Conservation (phyloP, 176 grass and related monocot species). For the Alloteropsis semialata region DNA sequence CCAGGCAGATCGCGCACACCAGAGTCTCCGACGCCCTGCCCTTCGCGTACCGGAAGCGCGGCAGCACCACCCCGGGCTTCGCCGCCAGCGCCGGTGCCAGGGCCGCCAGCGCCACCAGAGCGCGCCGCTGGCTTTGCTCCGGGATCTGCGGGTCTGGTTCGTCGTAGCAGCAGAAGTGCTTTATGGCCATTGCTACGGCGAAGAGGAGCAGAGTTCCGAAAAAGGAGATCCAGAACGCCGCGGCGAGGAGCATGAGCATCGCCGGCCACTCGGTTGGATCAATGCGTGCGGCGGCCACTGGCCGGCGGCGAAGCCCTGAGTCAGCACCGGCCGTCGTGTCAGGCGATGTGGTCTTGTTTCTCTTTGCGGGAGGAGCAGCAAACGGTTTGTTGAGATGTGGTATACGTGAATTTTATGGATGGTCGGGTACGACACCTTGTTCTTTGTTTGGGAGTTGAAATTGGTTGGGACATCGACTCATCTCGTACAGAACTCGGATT, state of each 20-base stretch:
- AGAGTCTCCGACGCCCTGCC: neutral
- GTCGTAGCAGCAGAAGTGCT: neutral
- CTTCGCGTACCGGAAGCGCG: neutral
- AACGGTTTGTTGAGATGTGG: neutral
- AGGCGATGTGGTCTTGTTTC: neutral
- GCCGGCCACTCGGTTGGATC: neutral
- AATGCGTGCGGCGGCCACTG: no score
- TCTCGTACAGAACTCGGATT: neutral
- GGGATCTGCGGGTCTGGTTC: neutral
- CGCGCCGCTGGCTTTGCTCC: neutral
- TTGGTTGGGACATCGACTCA: neutral
- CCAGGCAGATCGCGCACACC: slow-evolving; percentile 43
- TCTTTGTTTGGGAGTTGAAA: no score
- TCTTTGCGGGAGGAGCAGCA: neutral
- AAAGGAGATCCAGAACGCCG: neutral
- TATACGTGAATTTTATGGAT: neutral
- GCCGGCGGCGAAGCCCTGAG: no score
- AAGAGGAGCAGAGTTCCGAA: neutral
- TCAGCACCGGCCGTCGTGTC: no score
- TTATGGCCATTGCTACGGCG: neutral
- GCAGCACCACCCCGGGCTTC: neutral
- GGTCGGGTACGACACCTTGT: no score
- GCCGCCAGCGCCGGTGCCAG: neutral
- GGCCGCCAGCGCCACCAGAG: neutral
- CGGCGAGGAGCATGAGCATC: neutral